Evolutionary conservation across 164 flowering plant genomes (phyloP), one percentile per base, ranked within the genome.

Genomic region (Annona cherimola): DNA sequence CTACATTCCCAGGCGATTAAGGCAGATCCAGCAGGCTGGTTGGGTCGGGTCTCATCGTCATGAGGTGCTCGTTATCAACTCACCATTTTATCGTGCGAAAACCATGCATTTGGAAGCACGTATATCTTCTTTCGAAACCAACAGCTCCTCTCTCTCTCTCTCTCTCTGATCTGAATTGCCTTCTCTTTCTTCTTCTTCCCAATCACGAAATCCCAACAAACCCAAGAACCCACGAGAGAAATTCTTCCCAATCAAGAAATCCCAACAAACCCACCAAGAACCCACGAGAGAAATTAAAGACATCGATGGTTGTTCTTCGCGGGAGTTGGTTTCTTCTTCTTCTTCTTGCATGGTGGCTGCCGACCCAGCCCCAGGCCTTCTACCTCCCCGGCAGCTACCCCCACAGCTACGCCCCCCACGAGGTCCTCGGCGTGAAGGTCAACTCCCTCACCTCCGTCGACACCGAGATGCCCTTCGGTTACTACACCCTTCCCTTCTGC

Each of bases 381-480:
- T 57, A 72, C 19, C 65, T 66, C 11, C 69, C 67, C 12, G 68
- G 74, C n/a, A 71, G 74, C 45, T 71, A 63, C 26, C 67, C 20
- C 18, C 59, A 63, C 43, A 45, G 4, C 26, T 63, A 62, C 60
- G 39, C 16, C 2, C 26, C n/a, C 0, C 54, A 69, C 0, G 70
- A 66, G 54, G n/a, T 14, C 8, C 63, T 66, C 3, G 35, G 14
- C 2, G 63, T 66, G 3, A 72, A 72, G 45, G 69, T 57, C 63
- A 72, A 66, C 41, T 65, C 75, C n/a, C 50, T 72, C 4, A 71
- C 67, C 8, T 71, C 69, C 18, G 16, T 72, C 4, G 69, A 72
- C n/a, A 72, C 63, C 3, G 75, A 72, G 69, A 41, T 72, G 62
- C 69, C 69, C 41, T 72, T 65, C 26, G 46, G 69, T n/a, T 65